These are phyloP conservation scores for Microcyclospora tardicrescens DNA, from an alignment of 2,329 filamentous ascomycete species.

Conservation along the genomic window DNA sequence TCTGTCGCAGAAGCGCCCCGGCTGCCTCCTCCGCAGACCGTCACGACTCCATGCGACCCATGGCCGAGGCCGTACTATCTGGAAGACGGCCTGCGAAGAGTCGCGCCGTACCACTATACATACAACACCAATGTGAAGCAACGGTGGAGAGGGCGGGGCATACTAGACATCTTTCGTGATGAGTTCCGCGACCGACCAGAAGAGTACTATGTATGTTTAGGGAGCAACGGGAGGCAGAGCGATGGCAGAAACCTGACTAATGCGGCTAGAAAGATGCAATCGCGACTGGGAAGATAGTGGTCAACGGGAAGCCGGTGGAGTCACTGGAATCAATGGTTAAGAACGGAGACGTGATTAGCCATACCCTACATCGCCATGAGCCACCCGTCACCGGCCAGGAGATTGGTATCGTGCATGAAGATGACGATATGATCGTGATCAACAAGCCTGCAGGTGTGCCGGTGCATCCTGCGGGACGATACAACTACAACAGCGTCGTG, in stretches of 20 bases:
- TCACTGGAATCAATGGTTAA: constrained; percentile 56
- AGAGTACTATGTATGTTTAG: constrained; percentile 63
- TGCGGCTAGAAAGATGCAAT: constrained; percentile 55
- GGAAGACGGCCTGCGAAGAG: constrained; percentile 68
- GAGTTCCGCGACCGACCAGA: constrained; percentile 82
- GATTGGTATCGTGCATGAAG: constrained; percentile 76
- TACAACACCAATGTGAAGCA: constrained; percentile 95
- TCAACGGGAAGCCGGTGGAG: constrained; percentile 62
- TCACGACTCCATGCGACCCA: constrained; percentile 42
- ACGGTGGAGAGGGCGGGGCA: constrained; percentile 68
- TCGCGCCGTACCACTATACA: constrained; percentile 79
- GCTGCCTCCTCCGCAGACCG: constrained; percentile 35
- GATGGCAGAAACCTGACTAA: constrained; percentile 14
- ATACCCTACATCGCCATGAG: constrained; percentile 90
- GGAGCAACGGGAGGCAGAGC: neutral
- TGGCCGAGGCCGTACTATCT: constrained; percentile 66
- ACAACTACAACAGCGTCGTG: constrained; percentile 87
- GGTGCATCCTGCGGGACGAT: constrained; percentile 87
- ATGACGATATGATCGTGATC: constrained; percentile 87
- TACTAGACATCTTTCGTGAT: constrained; percentile 78
- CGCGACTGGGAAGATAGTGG: constrained; percentile 59
- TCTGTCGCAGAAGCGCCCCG: constrained; percentile 19
- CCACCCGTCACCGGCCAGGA: constrained; percentile 75
- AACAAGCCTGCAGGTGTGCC: constrained; percentile 93
- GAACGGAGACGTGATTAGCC: constrained; percentile 84